Percentiles rank a stretch among this genome's conserved stretches.
phyloP scores from a whole-genome alignment of 345 rosid genomes.

The Cardamine chenopodiifolia region DNA sequence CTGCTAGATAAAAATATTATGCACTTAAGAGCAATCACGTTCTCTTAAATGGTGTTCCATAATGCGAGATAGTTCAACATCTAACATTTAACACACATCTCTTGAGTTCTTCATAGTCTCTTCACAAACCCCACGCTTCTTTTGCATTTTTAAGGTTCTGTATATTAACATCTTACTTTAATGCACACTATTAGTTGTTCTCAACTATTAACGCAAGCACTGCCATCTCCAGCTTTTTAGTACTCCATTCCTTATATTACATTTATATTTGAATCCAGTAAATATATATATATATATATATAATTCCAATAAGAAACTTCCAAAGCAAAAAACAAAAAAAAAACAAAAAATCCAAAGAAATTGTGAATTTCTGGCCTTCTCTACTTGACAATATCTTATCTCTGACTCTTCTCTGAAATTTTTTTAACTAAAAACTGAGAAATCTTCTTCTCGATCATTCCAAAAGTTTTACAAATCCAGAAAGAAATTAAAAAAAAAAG shows the following conservation, averaged over 20 bases:
- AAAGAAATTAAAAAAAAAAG: constrained; percentile 5
- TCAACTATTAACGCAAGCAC: constrained; percentile 27
- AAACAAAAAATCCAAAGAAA: constrained; percentile 15
- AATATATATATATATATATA: not conserved
- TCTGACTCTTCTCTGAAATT: constrained; percentile 34
- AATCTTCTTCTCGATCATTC: constrained; percentile 39
- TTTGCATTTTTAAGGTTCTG: constrained; percentile 34
- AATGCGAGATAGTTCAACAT: constrained; percentile 18
- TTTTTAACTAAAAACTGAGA: constrained; percentile 36
- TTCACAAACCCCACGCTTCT: constrained; percentile 22
- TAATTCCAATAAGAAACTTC: constrained; percentile 21
- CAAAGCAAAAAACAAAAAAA: not conserved
- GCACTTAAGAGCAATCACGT: constrained; percentile 1
- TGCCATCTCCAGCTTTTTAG: constrained; percentile 35
- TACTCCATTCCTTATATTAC: constrained; percentile 33
- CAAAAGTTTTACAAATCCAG: constrained; percentile 39
- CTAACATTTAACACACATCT: constrained; percentile 29
- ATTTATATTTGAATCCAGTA: constrained; percentile 23
- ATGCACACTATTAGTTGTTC: constrained; percentile 23
- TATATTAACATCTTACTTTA: constrained; percentile 21
- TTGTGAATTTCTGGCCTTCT: constrained; percentile 28
- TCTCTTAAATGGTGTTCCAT: constrained; percentile 20
- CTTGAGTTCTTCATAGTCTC: constrained; percentile 10
- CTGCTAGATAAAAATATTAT: not conserved
- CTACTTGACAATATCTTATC: constrained; percentile 36